Evolutionary conservation across 208 protist genomes (phyloP), one percentile per base, ranked within the genome.

Genomic region (Acanthamoeba healyi): DNA sequence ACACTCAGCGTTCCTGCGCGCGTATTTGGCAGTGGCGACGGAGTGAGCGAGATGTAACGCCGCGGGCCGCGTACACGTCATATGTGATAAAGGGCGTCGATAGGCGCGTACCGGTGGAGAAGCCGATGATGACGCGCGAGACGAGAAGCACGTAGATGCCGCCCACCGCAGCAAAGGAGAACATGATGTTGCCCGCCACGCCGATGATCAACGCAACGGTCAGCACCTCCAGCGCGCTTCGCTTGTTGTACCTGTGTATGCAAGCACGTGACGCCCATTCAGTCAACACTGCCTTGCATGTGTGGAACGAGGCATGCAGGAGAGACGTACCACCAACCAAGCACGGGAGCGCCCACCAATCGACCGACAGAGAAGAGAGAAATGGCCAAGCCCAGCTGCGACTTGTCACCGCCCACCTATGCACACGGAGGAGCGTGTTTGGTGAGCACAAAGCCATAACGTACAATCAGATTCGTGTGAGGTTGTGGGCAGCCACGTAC

Each of bases 321-420:
- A 36, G 19, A 17, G 29, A 72, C 34, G 36, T 77, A 77, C 67
- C 67, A 77, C 67, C 67, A 77, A 22, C 67, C 67, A 2, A 77
- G 67, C 19, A 44, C 67, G 29, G 67, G 67, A n/a, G 67, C 67
- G 38, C 67, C 67, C 24, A 77, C 34, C 19, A 77, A 42, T 36
- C 67, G 67, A 26, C 67, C 67, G 36, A 77, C 67, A 22, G 67
- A 77, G 67, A 77, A 77, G 38, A 77, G 67, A 17, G 67, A 77
- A 36, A 77, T 77, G 67, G 67, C 67, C 67, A 77, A 22, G 1
- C 67, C 67, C 34, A 77, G 67, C 34, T 77, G 67, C 24, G 67
- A 77, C 67, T 77, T 77, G 38, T 44, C 38, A 14, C 67, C 67
- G 38, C 67, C 67, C 67, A 77, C 29, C 63, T 72, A n/a, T 36